Base-by-base conservation (phyloP, 2,329 filamentous ascomycete species). In the Anthostomella pinea region DNA sequence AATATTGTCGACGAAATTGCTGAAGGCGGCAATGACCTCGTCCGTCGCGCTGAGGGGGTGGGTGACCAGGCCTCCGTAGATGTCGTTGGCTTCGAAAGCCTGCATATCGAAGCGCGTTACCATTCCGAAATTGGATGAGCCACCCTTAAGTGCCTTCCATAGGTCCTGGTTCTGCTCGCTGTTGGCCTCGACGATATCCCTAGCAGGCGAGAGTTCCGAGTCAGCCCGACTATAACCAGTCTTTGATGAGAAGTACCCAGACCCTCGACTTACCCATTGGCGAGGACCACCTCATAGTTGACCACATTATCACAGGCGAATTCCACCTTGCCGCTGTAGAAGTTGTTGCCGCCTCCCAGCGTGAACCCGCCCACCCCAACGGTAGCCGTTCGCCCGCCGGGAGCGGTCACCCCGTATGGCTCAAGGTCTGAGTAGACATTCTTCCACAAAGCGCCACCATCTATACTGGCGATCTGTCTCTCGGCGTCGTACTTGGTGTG, bases 221-320 rank as follows among this genome's bases (percentile, higher is more conserved):
- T n/a, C n/a, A n/a, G n/a, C n/a, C n/a, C n/a, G n/a, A n/a, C 9
- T 11, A 3, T 5, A 15, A 8, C 16, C n/a, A 11, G 11, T n/a
- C n/a, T 9, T 8, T 14, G 17, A 13, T 27, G 10, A 35, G 31
- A 21, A n/a, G n/a, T n/a, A n/a, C n/a, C n/a, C n/a, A n/a, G n/a
- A n/a, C n/a, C n/a, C n/a, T n/a, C n/a, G n/a, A 33, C 31, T 16
- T 22, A 34, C 17, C 68, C 68, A 32, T 52, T 52, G 1, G 63
- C 63, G 1, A 70, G 59, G 3, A 73, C 67, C 17, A 73, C 63
- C 39, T 70, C 49, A 31, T 56, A 70, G 30, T 59, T 62, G 23
- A 58, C 39, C 2, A 73, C 61, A 21, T 64, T 68, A 38, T 71
- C 71, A 33, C 65, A 69, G n/a, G 58, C 64, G 38, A 66, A 66